Base-by-base conservation (phyloP, 768 basidiomycete species). In the Tulasnella calospora region DNA sequence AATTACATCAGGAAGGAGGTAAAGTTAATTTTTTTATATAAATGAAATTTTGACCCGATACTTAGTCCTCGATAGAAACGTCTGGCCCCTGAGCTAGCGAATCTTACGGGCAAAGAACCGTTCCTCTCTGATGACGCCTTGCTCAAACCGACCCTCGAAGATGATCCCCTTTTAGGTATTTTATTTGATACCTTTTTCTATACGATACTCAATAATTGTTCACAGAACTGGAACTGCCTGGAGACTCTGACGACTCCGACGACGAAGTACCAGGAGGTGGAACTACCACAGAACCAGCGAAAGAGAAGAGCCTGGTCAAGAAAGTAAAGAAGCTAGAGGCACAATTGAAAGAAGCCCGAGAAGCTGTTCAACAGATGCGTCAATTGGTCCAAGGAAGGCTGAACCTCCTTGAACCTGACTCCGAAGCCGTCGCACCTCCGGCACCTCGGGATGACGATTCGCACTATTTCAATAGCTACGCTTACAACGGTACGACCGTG, bases 391-490 rank as follows among this genome's bases (percentile, higher is more conserved):
- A 87, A 21, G 85, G 88, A 75, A 87, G 88, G 67, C 83, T 93
- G 44, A 86, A 77, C n/a, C 47, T 79, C 38, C 55, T 79, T 17
- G 73, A 79, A 9, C 41, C 89, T 8, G 79, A 87, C 1, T 38
- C 72, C 76, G 72, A n/a, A 33, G 61, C 57, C 23, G 36, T 71
- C 47, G 74, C 76, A 70, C 70, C 78, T 35, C 81, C 86, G 7
- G 88, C 89, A n/a, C 81, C 82, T 36, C 85, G 92, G 47, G 95
- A 98, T 81, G 94, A 98, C 80, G 97, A 99, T 83, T 89, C 93
- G 0, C 94, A 98, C 82, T 98, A 98, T 84, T 99, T 98, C 84
- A 88, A 93, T 77, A 94, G 92, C 79, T 98, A 99, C 82, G 92
- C 88, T 35, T 90, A 90, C 80, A 96, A 96, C 80, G 96, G 96